Percentiles rank a stretch among this genome's conserved stretches.
These are phyloP conservation scores for Angomonas ambiguus DNA, from an alignment of 208 protist genomes.

Conservation along the genomic window DNA sequence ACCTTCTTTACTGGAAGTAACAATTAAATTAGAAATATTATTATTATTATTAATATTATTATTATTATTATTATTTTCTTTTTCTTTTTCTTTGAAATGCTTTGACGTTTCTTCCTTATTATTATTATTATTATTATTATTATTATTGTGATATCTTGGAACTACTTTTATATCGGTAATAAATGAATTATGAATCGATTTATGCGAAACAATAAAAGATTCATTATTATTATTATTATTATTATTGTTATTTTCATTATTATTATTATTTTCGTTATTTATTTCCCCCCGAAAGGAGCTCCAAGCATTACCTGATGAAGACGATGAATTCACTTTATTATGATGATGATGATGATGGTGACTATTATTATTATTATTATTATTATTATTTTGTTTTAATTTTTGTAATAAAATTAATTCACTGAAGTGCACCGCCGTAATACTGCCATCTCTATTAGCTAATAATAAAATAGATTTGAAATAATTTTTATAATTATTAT, in stretches of 20 bases:
- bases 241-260: background rate
- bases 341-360: background rate
- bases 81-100: too few relatives aligned
- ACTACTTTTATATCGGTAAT: background rate
- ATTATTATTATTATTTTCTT: too few relatives aligned
- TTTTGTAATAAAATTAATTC: background rate
- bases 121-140: conserved; percentile 4
- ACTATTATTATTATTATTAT: background rate
- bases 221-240: conserved; percentile 3
- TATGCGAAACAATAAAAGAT: background rate
- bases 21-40: background rate
- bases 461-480: background rate
- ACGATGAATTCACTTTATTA: background rate
- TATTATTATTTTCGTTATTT: too few relatives aligned
- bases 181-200: conserved; percentile 1
- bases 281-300: background rate
- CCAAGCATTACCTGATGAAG: too few relatives aligned
- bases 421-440: background rate
- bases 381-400: background rate
- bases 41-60: conserved; percentile 4
- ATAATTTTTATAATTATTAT: conserved; percentile 1
- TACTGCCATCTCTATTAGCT: background rate
- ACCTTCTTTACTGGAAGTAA: background rate
- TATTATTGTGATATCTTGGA: background rate
- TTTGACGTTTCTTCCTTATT: too few relatives aligned